Percentiles rank a stretch among this genome's conserved stretches.
phyloP scores from a whole-genome alignment of 306 rosid species.

The Castanea sativa region DNA sequence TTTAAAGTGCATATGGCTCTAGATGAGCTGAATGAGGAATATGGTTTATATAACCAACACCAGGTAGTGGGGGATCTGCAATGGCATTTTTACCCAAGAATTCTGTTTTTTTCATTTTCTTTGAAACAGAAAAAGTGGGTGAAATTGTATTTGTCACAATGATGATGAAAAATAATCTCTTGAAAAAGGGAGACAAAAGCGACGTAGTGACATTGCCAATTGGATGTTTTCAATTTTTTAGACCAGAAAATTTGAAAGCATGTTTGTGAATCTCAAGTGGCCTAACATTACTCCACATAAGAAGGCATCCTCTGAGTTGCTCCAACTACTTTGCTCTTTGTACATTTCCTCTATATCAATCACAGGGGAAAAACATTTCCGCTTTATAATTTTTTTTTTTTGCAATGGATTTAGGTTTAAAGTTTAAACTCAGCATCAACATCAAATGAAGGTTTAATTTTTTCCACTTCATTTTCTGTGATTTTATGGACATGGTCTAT shows the following conservation, averaged over 20 bases:
- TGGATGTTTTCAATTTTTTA: not conserved
- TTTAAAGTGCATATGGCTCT: not conserved
- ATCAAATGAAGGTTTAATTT: not conserved
- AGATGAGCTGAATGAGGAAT: not conserved
- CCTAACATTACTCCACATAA: not conserved
- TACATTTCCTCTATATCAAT: not conserved
- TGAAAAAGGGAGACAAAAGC: not conserved
- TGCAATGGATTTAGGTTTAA: not conserved
- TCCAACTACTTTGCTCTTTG: not conserved
- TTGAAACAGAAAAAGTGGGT: not conserved
- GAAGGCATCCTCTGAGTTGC: not conserved
- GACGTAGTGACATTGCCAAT: not conserved
- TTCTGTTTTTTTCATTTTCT: not conserved
- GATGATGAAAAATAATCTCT: not conserved
- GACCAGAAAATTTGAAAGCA: not conserved
- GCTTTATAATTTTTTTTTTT: not conserved
- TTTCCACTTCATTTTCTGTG: not conserved
- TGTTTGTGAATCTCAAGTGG: not conserved
- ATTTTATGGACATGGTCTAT: not conserved
- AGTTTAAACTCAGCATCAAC: not conserved
- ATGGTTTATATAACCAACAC: not conserved
- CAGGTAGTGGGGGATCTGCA: not conserved
- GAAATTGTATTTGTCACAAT: not conserved
- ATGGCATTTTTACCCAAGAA: not conserved
- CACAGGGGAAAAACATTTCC: not conserved